Evolutionary conservation across 257 asterid species (phyloP).

Genomic region (Asclepias syriaca): DNA sequence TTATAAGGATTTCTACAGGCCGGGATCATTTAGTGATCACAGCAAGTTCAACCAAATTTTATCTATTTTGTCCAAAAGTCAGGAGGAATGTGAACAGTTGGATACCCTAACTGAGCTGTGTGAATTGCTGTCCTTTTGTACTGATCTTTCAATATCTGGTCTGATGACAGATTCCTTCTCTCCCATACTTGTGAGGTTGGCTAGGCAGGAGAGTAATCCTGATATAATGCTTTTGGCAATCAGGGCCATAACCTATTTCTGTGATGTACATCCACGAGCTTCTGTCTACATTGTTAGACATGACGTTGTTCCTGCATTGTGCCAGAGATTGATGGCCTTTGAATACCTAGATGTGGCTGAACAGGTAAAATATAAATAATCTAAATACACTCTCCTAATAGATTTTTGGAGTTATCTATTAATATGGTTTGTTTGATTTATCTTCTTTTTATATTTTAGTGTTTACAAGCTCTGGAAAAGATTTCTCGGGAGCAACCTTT

Average conservation of each 20-base stretch:
- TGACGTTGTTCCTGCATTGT: conserved; percentile 77
- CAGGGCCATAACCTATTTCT: conserved; percentile 86
- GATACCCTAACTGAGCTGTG: conserved; percentile 86
- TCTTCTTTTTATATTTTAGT: conserved; percentile 37
- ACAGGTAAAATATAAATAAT: conserved; percentile 53
- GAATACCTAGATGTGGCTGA: conserved; percentile 95
- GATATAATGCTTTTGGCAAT: conserved; percentile 79
- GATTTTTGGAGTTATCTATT: conserved; percentile 8
- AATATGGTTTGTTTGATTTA: conserved; percentile 11
- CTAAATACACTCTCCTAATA: background rate
- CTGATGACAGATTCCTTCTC: conserved; percentile 66
- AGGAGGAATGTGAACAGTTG: conserved; percentile 74
- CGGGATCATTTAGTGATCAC: conserved; percentile 50
- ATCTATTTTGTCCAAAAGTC: conserved; percentile 53
- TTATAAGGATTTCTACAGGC: conserved; percentile 52
- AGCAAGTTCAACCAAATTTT: conserved; percentile 54
- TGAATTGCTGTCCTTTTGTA: conserved; percentile 72
- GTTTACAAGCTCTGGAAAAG: conserved; percentile 90
- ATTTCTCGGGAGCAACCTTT: conserved; percentile 86
- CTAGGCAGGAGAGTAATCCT: conserved; percentile 60
- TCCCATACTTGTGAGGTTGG: conserved; percentile 72
- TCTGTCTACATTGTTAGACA: conserved; percentile 71
- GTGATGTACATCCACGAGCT: conserved; percentile 77
- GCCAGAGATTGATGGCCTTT: conserved; percentile 71
- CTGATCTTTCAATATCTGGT: conserved; percentile 75